phyloP scores from a whole-genome alignment of 192 early-diverging fungal genomes.

The Lobosporangium transversale region DNA sequence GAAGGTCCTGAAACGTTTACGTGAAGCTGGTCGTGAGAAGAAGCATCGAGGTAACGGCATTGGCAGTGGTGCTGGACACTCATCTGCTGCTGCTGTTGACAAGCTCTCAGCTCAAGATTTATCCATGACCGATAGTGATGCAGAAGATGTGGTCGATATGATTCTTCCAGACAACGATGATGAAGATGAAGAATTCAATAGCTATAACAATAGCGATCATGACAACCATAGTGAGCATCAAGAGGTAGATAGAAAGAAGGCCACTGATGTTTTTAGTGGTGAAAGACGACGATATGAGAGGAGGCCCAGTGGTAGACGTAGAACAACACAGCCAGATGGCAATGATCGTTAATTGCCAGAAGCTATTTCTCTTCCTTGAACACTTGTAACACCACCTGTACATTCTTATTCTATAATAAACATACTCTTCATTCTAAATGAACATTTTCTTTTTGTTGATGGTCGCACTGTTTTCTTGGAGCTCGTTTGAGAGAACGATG shows the following conservation, averaged over 20 bases:
- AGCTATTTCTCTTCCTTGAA: not conserved
- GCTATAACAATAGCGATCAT: not conserved
- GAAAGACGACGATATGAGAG: not conserved
- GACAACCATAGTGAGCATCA: not conserved
- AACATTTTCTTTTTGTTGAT: too few species aligned
- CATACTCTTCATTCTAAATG: too few species aligned
- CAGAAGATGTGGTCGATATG: slow-evolving; percentile 13
- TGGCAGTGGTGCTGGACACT: not conserved
- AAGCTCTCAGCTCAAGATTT: slow-evolving; percentile 21
- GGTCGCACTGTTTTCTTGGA: too few species aligned
- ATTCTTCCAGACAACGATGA: slow-evolving; percentile 4
- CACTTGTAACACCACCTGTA: slow-evolving; percentile 17
- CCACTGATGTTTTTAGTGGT: too few species aligned
- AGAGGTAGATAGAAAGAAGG: too few species aligned
- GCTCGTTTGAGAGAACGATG: not conserved
- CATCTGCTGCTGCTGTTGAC: not conserved
- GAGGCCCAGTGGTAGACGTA: slow-evolving; percentile 5
- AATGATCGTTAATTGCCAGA: slow-evolving; percentile 6
- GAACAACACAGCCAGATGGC: not conserved
- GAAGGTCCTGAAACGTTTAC: slow-evolving; percentile 64
- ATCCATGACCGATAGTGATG: slow-evolving; percentile 14
- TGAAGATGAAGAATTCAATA: slow-evolving; percentile 1
- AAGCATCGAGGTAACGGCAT: slow-evolving; percentile 9
- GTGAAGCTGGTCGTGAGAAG: slow-evolving; percentile 43
- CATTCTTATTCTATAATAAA: not conserved